Base-by-base conservation (phyloP, 495 filamentous ascomycete genomes). In the Penicillium atrosanguineum region DNA sequence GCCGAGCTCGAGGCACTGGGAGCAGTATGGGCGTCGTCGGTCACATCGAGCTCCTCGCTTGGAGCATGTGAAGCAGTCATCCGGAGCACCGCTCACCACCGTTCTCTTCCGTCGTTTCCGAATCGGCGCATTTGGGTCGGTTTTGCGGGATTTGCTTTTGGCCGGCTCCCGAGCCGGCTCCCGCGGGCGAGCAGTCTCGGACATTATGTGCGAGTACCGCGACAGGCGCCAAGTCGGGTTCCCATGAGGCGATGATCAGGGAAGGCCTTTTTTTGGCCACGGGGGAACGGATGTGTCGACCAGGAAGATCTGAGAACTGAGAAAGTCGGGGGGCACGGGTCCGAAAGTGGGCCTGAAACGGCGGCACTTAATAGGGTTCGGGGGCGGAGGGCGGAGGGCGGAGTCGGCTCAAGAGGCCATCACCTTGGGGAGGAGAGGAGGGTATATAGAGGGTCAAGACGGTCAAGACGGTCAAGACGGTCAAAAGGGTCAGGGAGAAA, bases 51-150 rank as follows among this genome's bases (percentile, higher is more conserved):
- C 79, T 46, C 86, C 85, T 58, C 86, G 82, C 65, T 90, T 93
- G 59, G 85, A 79, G 74, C 94, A 98, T 29, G 93, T 87, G 63
- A 96, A 96, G 80, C 94, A 98, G 69, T 98, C 94, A 70, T 96
- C 91, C 28, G 89, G 82, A 38, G 94, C 94, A 57, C 93, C 93
- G 25, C 87, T 93, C 42, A 89, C 87, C 21, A 91, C 88, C 3
- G 93, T 90, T 75, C 92, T 81, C 77, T 91, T 86, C 61, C 93
- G 83, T 51, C 93, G 84, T 75, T 95, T 97, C 56, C 89, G 82
- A 37, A 60, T 47, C 36, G 64, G 64, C 6, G 48, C 56, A 23
- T 58, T 61, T 26, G 50, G 55, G 25, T 67, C 63, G 8, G 55
- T 59, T 31, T 69, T 69, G 50, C 68, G 66, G 40, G 58, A 48